Evolutionary conservation across 768 basidiomycete species (phyloP).

Genomic region (Kwoniella heveanensis): DNA sequence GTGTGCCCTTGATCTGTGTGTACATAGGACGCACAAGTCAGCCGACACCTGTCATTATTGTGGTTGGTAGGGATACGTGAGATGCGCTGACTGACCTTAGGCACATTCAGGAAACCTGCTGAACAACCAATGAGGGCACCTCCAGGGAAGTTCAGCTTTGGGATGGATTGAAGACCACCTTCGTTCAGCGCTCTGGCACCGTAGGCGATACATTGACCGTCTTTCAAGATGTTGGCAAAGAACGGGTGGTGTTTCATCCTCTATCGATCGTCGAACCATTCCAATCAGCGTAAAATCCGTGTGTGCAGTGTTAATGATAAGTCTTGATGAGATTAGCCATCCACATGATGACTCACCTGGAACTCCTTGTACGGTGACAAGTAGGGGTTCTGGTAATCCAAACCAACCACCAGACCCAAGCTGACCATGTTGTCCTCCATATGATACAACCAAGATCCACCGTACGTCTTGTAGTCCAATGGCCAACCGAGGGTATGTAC

Average conservation of each 20-base stretch:
- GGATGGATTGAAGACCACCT: constrained; percentile 89
- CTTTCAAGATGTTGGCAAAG: constrained; percentile 76
- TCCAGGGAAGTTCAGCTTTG: constrained; percentile 84
- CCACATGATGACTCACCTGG: constrained; percentile 64
- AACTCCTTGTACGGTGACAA: constrained; percentile 88
- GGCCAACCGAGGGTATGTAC: constrained; percentile 96
- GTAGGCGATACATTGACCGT: constrained; percentile 79
- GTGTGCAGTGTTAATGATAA: too few relatives aligned
- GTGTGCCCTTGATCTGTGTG: constrained; percentile 83
- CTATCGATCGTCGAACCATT: too few relatives aligned
- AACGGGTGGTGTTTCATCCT: constrained; percentile 97
- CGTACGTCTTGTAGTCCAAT: constrained; percentile 76
- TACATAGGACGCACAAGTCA: not conserved
- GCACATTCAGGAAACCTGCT: constrained; percentile 92
- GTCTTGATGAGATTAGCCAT: too few relatives aligned
- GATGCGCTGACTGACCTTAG: constrained; percentile 61
- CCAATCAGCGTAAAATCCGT: not conserved
- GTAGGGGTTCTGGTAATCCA: constrained; percentile 94
- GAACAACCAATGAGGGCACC: constrained; percentile 93
- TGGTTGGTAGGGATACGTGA: constrained; percentile 6
- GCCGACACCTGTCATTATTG: not conserved
- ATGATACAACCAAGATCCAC: constrained; percentile 93
- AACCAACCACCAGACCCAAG: constrained; percentile 85
- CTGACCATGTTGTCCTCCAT: constrained; percentile 89
- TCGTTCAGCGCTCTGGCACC: constrained; percentile 88